Conservation (phyloP, 306 rosid species). For the Vigna angularis region DNA sequence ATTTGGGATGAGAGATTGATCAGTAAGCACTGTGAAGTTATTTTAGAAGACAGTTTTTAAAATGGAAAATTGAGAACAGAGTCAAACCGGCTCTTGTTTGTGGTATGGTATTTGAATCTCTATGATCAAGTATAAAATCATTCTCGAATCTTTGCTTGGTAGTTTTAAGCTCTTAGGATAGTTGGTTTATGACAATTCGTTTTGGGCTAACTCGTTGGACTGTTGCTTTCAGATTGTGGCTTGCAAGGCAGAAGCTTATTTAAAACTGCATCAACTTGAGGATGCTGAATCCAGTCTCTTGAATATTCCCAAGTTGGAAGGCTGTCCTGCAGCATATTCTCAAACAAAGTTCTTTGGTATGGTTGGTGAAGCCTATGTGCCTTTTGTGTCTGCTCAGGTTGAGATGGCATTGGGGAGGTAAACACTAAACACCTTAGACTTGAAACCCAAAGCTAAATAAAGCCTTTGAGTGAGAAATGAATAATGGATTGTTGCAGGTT, state of each 20-base stretch:
- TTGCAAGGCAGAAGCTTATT: constrained; percentile 80
- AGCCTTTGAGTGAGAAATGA: constrained; percentile 46
- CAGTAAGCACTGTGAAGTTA: not conserved
- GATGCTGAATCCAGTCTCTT: constrained; percentile 70
- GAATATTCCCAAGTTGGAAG: constrained; percentile 66
- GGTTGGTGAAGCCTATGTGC: constrained; percentile 79
- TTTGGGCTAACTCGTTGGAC: constrained; percentile 31
- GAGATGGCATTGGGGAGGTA: constrained; percentile 98
- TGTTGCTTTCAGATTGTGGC: constrained; percentile 67
- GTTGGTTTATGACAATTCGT: constrained; percentile 1
- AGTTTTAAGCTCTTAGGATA: not conserved
- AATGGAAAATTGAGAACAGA: not conserved
- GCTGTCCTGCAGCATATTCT: constrained; percentile 59
- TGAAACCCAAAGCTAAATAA: not conserved
- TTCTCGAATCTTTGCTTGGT: not conserved
- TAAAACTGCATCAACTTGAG: constrained; percentile 80
- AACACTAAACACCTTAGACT: constrained; percentile 17
- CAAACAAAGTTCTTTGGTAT: constrained; percentile 75
- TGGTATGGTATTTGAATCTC: not conserved
- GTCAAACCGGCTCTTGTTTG: not conserved
- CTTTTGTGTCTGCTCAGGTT: constrained; percentile 71
- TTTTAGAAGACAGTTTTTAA: not conserved
- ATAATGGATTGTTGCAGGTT: constrained; percentile 69
- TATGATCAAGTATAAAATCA: not conserved
- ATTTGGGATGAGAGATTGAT: not conserved